Evolutionary conservation across 352 stramenopile species (phyloP), one percentile per base, ranked within the genome.

Genomic region (Phytophthora pistaciae): DNA sequence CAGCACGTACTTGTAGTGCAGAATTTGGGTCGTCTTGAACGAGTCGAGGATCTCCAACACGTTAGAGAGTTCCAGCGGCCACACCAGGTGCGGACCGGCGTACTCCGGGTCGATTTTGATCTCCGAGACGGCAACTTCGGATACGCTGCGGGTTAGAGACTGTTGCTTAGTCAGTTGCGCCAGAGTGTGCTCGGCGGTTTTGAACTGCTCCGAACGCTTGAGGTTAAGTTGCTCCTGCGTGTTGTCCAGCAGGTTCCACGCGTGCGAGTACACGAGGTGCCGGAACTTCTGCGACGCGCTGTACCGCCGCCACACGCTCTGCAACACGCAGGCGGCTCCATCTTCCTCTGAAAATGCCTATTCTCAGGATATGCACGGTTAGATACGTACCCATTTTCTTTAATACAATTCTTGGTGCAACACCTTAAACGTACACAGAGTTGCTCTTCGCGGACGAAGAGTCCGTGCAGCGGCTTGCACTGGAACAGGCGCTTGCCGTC

Each of bases 1-100:
- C 38, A 96, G 74, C 56, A 97, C 91, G 68, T 98, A 96, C 75
- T 97, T 98, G 80, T 94, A 86, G 74, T 98, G 92, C 33, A 98
- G 69, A 1, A 96, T 69, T 29, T 87, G 74, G 23, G 89, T 94
- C 42, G 88, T 90, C 68, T 98, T 98, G 65, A 98, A 98, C 5
- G 93, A 84, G 58, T 98, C 92, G 38, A 98, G 75, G 78, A 98
- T 90, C 11, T 91, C 80, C 42, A 98, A 64, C 36, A 98, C 90
- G 63, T 94, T 95, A 6, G 89, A 74, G 11, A 97, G 78, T 20
- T 85, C 85, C 64, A 98, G 68, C 6, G 93, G 93, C 83, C 96
- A 98, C 16, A 76, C 70, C 14, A 98, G 61, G 40, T 85, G 87
- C 5, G 91, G 89, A 0, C 92, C 92, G 1, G 78, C 68, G 66